Evolutionary conservation across 176 grass and related monocot genomes (phyloP), one percentile per base, ranked within the genome.

Genomic region (Paspalum notatum): DNA sequence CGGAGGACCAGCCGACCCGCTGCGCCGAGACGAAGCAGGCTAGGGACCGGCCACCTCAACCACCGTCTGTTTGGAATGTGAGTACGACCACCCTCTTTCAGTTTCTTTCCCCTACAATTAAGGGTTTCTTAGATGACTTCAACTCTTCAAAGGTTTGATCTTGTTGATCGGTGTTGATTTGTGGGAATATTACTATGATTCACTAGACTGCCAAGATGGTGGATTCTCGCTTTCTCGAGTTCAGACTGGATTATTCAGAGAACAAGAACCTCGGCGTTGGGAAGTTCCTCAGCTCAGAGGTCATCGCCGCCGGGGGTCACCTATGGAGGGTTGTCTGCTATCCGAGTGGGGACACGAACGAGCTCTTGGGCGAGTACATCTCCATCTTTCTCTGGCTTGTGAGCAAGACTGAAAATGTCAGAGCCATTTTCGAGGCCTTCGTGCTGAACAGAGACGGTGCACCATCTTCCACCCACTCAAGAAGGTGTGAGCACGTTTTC

Each of bases 351-450:
- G 17, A 57, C 66, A 6, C 22, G 16, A 4, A 0, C 1, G 27
- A 5, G 0, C 8, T 54, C 12, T 24, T 8, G 5, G n/a, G 39
- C 18, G 11, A 41, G 0, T 9, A 59, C 12, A 14, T 88, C 9
- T 83, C 71, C 5, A 6, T 88, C 52, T 62, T 8, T 16, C 25
- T 83, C 3, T 3, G 2, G 3, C 42, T 68, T 0, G 5, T 5
- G 9, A 62, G 43, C 4, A 24, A 49, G 18, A 26, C 79, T 10
- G 25, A 17, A 21, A 6, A 52, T 5, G 64, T 84, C 37, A 21
- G 60, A 16, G 66, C 46, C 24, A n/a, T 71, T n/a, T 88, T 65
- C 38, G 16, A 77, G 5, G 22, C 38, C 9, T 78, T 62, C 22
- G 0, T 59, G 13, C 10, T 88, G 2, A 75, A 60, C 2, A 65